Base-by-base conservation (phyloP, 306 rosid genomes). In the Adenanthera pavonina region DNA sequence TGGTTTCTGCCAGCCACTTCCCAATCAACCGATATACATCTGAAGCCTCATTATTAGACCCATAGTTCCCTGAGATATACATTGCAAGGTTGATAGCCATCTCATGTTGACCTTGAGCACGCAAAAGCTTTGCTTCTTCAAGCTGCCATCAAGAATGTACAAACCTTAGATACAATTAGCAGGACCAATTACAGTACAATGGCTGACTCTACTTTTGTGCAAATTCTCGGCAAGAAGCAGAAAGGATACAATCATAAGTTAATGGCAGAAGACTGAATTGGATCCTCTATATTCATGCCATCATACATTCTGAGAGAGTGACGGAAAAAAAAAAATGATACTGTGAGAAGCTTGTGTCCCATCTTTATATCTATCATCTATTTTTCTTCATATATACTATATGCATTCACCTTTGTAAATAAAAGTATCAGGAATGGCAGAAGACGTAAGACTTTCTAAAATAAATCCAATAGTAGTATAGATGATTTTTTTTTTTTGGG, bases 1-100 rank as follows among this genome's bases (percentile, higher is more conserved):
- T 90, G 81, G 95, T 91, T 89, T 95, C 98, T 53, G 98, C 98
- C 82, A 95, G 88, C 98, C 98, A 95, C 87, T 92, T 95, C 85
- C 98, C 98, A 73, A 90, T 91, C 89, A 95, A 79, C 81, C 98
- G 97, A 88, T 86, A 80, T 70, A 89, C 92, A 88, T 91, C 94
- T 80, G 97, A 90, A 88, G 94, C 88, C 84, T 91, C 97, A 79
- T 91, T 89, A 83, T 83, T 82, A 57, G 88, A 82, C 73, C 51
- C 78, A 83, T 77, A 75, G 78, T 86, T 84, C 81, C 89, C 84
- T 12, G 89, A 86, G 47, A 95, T 82, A 77, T 91, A 89, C 87
- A 90, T 85, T 77, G 97, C 97, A 72, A 95, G 95, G 90, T 89
- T 92, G 85, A 95, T 90, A 81, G 99, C 99, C 90, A 90, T 88